These are phyloP conservation scores for Blumeriella jaapii DNA, from an alignment of 2,329 filamentous ascomycete genomes.

Conservation along the genomic window DNA sequence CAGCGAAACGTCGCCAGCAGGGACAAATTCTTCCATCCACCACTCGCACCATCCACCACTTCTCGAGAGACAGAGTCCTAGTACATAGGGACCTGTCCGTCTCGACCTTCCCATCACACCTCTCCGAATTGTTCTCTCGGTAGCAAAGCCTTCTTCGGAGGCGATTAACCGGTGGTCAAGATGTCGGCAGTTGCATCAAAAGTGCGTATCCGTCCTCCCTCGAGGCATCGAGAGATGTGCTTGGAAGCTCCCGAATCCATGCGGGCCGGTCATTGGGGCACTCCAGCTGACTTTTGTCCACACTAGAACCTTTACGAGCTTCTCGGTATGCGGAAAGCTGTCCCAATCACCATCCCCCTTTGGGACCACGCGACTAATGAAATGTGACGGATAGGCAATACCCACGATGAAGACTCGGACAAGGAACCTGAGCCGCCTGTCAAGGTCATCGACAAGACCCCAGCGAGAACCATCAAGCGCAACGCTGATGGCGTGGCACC, in stretches of 20 bases:
- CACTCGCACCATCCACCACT: slow-evolving; percentile 6
- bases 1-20: background rate
- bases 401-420: slow-evolving; percentile 55
- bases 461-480: slow-evolving; percentile 66
- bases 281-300: slow-evolving; percentile 29
- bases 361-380: slow-evolving; percentile 22
- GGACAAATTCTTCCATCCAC: slow-evolving; percentile 5
- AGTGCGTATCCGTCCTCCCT: slow-evolving; percentile 9
- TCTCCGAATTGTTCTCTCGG: slow-evolving; percentile 28
- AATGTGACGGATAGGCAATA: slow-evolving; percentile 35
- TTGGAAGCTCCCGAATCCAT: slow-evolving; percentile 2
- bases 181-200: slow-evolving; percentile 30
- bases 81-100: slow-evolving; percentile 27
- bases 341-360: slow-evolving; percentile 11
- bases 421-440: slow-evolving; percentile 66
- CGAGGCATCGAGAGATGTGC: slow-evolving; percentile 12
- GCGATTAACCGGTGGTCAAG: slow-evolving; percentile 28
- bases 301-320: slow-evolving; percentile 91
- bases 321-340: slow-evolving; percentile 60
- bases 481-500: slow-evolving; percentile 69
- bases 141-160: slow-evolving; percentile 30
- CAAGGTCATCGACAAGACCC: slow-evolving; percentile 80
- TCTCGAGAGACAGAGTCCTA: slow-evolving; percentile 30
- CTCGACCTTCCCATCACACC: slow-evolving; percentile 21
- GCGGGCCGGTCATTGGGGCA: slow-evolving; percentile 12